Evolutionary conservation across 768 basidiomycete species (phyloP).

Genomic region (Leccinum arenicola): DNA sequence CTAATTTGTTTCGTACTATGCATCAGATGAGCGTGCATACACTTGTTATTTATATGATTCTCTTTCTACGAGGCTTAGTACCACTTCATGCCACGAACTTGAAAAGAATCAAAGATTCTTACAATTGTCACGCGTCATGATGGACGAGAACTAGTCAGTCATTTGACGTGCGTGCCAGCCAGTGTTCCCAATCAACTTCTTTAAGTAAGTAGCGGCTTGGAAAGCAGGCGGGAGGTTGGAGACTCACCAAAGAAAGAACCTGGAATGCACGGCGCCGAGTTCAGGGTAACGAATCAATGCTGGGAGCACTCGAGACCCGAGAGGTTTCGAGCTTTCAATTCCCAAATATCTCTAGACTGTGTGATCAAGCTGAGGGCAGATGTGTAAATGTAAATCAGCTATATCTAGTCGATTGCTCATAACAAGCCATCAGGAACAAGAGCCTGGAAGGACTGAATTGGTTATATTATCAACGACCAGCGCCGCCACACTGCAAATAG

Average conservation of each 20-base stretch:
- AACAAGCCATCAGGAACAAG: background rate
- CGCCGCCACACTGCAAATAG: background rate
- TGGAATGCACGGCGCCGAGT: background rate
- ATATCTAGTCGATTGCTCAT: background rate
- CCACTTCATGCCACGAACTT: too few species aligned
- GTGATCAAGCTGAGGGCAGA: background rate
- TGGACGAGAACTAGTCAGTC: too few species aligned
- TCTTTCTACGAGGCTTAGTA: too few species aligned
- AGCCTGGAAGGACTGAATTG: background rate
- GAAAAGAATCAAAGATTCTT: background rate
- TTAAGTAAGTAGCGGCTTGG: background rate
- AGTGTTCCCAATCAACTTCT: background rate
- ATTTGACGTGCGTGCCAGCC: background rate
- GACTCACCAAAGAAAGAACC: background rate
- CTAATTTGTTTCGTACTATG: background rate
- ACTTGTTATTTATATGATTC: too few species aligned
- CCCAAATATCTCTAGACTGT: background rate
- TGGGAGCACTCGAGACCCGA: background rate
- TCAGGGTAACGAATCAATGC: background rate
- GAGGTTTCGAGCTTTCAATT: too few species aligned
- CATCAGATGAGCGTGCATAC: too few species aligned
- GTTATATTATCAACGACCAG: background rate
- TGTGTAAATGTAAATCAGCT: background rate
- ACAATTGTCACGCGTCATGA: background rate
- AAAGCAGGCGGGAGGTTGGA: background rate